Evolutionary conservation across 1,284 basidiomycete genomes (phyloP), one percentile per base, ranked within the genome.

Genomic region (Heimioporus retisporus): DNA sequence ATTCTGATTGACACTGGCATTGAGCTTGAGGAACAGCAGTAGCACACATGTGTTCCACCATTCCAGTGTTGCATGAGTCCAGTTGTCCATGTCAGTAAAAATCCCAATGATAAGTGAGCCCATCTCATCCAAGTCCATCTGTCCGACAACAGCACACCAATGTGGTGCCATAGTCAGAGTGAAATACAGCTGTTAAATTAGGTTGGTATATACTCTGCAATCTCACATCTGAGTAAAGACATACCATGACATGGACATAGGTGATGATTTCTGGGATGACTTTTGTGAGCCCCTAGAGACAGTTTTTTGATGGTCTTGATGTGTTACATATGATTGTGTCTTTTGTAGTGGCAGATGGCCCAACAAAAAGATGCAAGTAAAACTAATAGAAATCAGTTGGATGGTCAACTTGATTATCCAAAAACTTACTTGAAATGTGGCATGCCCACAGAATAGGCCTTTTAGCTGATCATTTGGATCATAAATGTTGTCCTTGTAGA

Each of bases 191-290:
- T 60, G 19, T 21, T 6, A 53, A 60, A 6, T 7, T 19, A 6
- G n/a, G 50, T 25, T 23, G 25, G 13, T 10, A 10, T 3, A 53
- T 23, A 15, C 5, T 25, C n/a, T n/a, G 50, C 25, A 23, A 48
- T 48, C 46, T 18, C n/a, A 18, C 18, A 44, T 44, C 18, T 21
- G 16, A 50, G 48, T 53, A 28, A 53, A 14, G 4, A 60, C 35
- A 3, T 64, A 56, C 50, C 1, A 68, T 53, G 14, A 62, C 42
- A 18, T 68, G 66, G 5, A 67, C 23, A 25, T 66, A 66, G 16
- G 65, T 28, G 6, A 66, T 64, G 3, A 60, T 60, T 3, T 59
- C 16, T 18, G 18, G 11, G 2, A 44, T 68, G 8, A 50, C 60
- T 23, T 4, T 4, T 16, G 2, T 50, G 2, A 68, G 50, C 4